A percentile compares a stretch with the other conserved stretches of the same genome.
phyloP scores from a whole-genome alignment of 2,329 filamentous ascomycete genomes.

The Xylariaceae sp. region DNA sequence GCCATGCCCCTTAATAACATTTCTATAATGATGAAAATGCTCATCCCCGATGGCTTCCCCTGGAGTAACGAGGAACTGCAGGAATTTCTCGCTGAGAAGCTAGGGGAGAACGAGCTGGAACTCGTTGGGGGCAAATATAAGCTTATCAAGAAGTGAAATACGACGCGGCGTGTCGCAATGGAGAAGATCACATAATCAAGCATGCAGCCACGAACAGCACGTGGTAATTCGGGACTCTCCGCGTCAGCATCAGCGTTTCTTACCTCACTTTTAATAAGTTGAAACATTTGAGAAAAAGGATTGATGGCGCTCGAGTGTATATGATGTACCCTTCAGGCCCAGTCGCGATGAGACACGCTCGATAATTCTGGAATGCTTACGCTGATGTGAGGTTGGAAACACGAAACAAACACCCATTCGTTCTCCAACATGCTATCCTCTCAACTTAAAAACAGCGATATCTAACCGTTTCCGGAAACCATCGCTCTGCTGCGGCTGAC shows the following conservation, averaged over 20 bases:
- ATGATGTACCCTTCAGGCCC: neutral
- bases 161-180: too few relatives aligned
- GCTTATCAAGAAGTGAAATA: slow-evolving; percentile 66
- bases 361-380: slow-evolving; percentile 20
- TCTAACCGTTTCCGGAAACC: neutral
- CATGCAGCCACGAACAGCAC: slow-evolving; percentile 3
- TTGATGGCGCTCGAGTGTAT: neutral
- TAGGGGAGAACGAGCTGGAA: slow-evolving; percentile 74
- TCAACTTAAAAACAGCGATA: neutral
- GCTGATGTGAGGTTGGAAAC: slow-evolving; percentile 1
- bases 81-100: slow-evolving; percentile 80
- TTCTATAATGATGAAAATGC: slow-evolving; percentile 93
- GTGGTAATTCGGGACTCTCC: neutral
- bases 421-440: neutral
- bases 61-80: slow-evolving; percentile 89
- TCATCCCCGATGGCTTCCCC: slow-evolving; percentile 84
- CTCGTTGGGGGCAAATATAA: slow-evolving; percentile 74
- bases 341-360: neutral
- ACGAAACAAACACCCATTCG: neutral
- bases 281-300: neutral
- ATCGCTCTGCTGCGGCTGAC: neutral
- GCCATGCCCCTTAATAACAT: slow-evolving; percentile 83
- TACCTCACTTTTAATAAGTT: neutral
- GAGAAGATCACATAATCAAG: slow-evolving; percentile 19
- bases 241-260: slow-evolving; percentile 1